Conservation (phyloP, 148 eudicot genomes). For the Beta vulgaris region DNA sequence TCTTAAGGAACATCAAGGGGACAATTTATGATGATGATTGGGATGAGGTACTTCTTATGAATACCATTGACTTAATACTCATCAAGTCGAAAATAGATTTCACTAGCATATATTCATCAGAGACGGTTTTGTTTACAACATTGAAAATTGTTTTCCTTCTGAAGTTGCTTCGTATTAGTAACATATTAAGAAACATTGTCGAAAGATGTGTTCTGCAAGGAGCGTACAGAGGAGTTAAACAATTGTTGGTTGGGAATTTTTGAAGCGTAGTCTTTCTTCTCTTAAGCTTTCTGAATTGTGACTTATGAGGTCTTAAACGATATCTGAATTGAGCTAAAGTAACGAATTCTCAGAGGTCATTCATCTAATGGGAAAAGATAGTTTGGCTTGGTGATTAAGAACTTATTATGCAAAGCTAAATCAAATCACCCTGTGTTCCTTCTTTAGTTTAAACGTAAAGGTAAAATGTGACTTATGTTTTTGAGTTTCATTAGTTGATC, state of each 20-base stretch:
- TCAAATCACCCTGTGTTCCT: background rate
- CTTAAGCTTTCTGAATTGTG: background rate
- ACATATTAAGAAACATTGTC: background rate
- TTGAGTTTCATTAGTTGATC: no score
- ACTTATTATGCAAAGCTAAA: no score
- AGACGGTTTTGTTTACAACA: background rate
- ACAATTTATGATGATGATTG: conserved; percentile 87
- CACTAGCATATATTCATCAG: background rate
- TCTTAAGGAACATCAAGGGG: conserved; percentile 87
- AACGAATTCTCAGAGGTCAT: no score
- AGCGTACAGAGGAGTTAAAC: background rate
- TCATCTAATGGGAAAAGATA: no score
- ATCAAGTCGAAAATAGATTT: background rate
- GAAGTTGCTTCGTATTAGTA: background rate
- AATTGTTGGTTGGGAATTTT: background rate
- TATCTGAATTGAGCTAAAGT: background rate
- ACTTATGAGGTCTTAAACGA: background rate
- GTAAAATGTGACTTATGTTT: background rate
- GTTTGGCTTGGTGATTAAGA: no score
- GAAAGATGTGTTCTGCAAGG: background rate
- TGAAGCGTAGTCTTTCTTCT: background rate
- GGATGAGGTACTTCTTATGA: conserved; percentile 67
- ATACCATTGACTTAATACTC: background rate
- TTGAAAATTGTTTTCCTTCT: background rate
- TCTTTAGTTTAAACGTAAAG: no score